A percentile compares a stretch with the other conserved stretches of the same genome.
phyloP scores from a whole-genome alignment of 1,284 basidiomycete species.

The Ustilago shanxiensis region DNA sequence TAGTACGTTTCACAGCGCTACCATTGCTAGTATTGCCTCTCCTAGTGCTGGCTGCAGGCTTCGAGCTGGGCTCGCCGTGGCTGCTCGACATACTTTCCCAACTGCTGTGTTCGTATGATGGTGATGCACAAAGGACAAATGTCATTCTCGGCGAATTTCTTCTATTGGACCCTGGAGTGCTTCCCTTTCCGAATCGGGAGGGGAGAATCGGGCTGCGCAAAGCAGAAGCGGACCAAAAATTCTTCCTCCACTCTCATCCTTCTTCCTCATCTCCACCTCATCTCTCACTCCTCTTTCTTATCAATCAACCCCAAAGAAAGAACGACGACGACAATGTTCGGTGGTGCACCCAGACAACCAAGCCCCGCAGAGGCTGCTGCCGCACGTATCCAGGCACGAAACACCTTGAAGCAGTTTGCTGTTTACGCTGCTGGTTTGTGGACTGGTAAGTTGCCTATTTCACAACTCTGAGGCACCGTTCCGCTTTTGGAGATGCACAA shows the following conservation, averaged over 20 bases:
- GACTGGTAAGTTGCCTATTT: conserved; percentile 52
- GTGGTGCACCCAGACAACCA: conserved; percentile 46
- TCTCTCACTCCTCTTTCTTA: background rate
- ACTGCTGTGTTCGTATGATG: background rate
- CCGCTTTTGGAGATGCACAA: no score
- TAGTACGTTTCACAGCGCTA: conserved; percentile 9
- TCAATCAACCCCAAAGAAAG: background rate
- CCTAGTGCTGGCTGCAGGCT: background rate
- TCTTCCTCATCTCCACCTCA: background rate
- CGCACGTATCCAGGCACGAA: conserved; percentile 33
- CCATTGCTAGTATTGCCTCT: background rate
- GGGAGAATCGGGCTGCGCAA: background rate
- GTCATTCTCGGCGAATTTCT: conserved; percentile 18
- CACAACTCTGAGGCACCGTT: no score
- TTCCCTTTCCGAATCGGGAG: background rate
- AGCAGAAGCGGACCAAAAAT: conserved; percentile 3
- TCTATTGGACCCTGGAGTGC: conserved; percentile 22
- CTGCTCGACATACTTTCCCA: conserved; percentile 19
- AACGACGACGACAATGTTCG: conserved; percentile 35
- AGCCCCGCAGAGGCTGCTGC: conserved; percentile 34
- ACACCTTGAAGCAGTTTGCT: conserved; percentile 34
- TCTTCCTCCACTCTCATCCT: conserved; percentile 1
- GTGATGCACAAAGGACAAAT: background rate
- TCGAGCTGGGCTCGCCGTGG: conserved; percentile 20
- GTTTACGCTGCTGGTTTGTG: conserved; percentile 45